Evolutionary conservation across 2,329 filamentous ascomycete species (phyloP).

Genomic region (Ophiostoma tasmaniense): DNA sequence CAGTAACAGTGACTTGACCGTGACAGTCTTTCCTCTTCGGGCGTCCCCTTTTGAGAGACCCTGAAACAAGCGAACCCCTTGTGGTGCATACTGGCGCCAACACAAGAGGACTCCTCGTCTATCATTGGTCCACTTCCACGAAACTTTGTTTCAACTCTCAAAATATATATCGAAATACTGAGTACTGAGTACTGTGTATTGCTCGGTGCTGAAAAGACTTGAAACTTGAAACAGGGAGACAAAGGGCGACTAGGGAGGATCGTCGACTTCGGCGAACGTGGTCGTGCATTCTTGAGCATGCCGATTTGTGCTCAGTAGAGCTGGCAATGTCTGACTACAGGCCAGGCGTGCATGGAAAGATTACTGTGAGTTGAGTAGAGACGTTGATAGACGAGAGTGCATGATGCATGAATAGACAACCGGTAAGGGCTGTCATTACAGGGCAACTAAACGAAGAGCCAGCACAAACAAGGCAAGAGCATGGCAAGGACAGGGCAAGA

Average conservation of each 20-base stretch:
- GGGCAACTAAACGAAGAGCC: too few relatives aligned
- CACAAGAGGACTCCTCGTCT: neutral
- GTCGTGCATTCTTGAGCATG: neutral
- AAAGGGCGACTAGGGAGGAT: neutral
- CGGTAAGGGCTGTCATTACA: too few relatives aligned
- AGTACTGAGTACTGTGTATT: too few relatives aligned
- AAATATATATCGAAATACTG: too few relatives aligned
- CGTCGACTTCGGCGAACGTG: conserved; percentile 2
- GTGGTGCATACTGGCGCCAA: neutral
- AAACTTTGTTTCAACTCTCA: neutral
- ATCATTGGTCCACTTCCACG: neutral
- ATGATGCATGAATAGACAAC: too few relatives aligned
- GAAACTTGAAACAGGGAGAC: neutral
- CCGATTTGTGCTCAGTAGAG: too few relatives aligned
- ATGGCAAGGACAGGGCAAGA: neutral
- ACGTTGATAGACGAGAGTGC: too few relatives aligned
- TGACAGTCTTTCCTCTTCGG: neutral
- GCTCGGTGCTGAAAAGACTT: too few relatives aligned
- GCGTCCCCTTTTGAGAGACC: neutral
- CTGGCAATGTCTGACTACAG: neutral
- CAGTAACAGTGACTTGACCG: too few relatives aligned
- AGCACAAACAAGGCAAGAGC: too few relatives aligned
- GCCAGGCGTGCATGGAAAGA: neutral
- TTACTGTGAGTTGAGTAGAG: neutral
- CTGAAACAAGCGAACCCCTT: neutral